phyloP scores from a whole-genome alignment of 2,329 filamentous ascomycete species.

The Fusarium sp. region DNA sequence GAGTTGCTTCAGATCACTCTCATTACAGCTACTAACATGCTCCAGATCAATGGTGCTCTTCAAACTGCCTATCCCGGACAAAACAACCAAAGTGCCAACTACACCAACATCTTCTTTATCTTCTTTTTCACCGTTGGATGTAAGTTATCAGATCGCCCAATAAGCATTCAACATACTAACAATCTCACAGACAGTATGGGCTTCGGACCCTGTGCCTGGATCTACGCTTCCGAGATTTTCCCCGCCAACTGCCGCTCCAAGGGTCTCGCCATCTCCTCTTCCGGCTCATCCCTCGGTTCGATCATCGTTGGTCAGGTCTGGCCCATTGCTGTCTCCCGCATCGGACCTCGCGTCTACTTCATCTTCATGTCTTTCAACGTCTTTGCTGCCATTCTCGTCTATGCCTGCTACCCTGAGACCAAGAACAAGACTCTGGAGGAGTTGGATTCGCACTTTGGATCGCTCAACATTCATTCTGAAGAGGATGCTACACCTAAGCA shows the following conservation, averaged over 20 bases:
- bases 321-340: conserved; percentile 1
- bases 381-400: conserved; percentile 6
- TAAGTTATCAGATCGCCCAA: neutral
- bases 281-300: conserved; percentile 5
- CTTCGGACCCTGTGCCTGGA: conserved; percentile 13
- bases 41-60: conserved; percentile 9
- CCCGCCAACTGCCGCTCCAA: conserved; percentile 18
- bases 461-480: conserved; percentile 15
- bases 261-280: conserved; percentile 13
- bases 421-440: conserved; percentile 16
- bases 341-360: conserved; percentile 8
- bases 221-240: conserved; percentile 21
- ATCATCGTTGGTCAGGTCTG: conserved; percentile 19
- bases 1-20: neutral
- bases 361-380: conserved; percentile 18
- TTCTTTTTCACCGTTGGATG: conserved; percentile 17
- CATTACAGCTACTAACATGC: neutral
- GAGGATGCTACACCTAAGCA: conserved; percentile 17
- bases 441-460: conserved; percentile 13
- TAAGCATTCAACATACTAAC: rapidly evolving
- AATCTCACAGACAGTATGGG: conserved; percentile 6
- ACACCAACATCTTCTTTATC: conserved; percentile 19
- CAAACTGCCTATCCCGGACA: conserved; percentile 13
- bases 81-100: conserved; percentile 10
- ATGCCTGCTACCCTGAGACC: conserved; percentile 15